Percentiles rank a stretch among this genome's conserved stretches.
Conservation (phyloP, 805 yeast genomes). For the Hanseniaspora singularis region DNA sequence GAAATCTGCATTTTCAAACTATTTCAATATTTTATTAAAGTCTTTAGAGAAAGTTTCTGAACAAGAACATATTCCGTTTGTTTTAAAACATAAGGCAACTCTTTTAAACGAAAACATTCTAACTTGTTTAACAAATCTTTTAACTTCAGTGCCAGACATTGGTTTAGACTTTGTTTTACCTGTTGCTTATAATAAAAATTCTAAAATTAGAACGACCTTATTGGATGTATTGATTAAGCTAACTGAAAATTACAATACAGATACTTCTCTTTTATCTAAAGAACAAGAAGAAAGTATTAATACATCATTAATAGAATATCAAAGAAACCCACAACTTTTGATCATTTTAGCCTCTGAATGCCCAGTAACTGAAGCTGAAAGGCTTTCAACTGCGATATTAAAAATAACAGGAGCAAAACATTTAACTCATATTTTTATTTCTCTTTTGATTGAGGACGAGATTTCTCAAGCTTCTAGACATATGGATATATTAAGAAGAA, state of each 20-base stretch:
- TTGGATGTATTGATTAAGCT: slow-evolving; percentile 67
- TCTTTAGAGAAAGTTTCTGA: slow-evolving; percentile 33
- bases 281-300: slow-evolving; percentile 23
- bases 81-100: slow-evolving; percentile 42
- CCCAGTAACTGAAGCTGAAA: slow-evolving; percentile 57
- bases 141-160: slow-evolving; percentile 62
- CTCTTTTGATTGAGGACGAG: slow-evolving; percentile 48
- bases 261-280: slow-evolving; percentile 24
- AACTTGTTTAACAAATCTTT: slow-evolving; percentile 51
- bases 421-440: slow-evolving; percentile 37
- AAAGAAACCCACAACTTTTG: slow-evolving; percentile 34
- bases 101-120: slow-evolving; percentile 52
- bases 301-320: slow-evolving; percentile 25
- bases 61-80: slow-evolving; percentile 29
- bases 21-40: slow-evolving; percentile 47
- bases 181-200: slow-evolving; percentile 61
- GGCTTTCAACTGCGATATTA: slow-evolving; percentile 53
- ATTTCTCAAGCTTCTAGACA: slow-evolving; percentile 48
- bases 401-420: slow-evolving; percentile 40
- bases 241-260: slow-evolving; percentile 29
- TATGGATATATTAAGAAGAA: slow-evolving; percentile 65
- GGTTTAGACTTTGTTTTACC: slow-evolving; percentile 69
- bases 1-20: slow-evolving; percentile 54
- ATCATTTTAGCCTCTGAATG: slow-evolving; percentile 49
- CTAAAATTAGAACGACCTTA: slow-evolving; percentile 56